Base-by-base conservation (phyloP, 768 basidiomycete genomes). In the Hypsizygus marmoreus region DNA sequence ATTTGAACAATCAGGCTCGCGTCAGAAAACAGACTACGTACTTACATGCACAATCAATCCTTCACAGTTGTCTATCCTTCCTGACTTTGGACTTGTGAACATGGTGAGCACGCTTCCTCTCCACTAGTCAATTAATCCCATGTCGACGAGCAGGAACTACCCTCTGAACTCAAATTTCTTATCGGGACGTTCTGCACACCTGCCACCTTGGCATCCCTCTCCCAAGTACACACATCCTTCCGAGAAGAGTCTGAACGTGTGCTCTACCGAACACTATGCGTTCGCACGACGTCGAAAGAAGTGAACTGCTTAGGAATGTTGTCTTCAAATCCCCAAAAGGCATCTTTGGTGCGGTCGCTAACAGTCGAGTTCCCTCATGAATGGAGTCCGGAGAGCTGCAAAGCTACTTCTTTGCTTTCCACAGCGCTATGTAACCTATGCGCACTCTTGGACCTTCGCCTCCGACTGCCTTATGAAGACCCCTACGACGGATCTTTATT, bases 121-220 rank as follows among this genome's bases (percentile, higher is more conserved):
- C n/a, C n/a, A n/a, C n/a, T n/a, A n/a, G n/a, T n/a, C n/a, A n/a
- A n/a, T n/a, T n/a, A n/a, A n/a, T n/a, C n/a, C n/a, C n/a, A n/a
- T n/a, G n/a, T n/a, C n/a, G n/a, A n/a, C n/a, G n/a, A n/a, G n/a
- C n/a, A n/a, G n/a, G n/a, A n/a, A n/a, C 39, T 40, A 13, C 39
- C 39, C 39, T 40, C 39, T n/a, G 39, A 40, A 16, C 39, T 40
- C 19, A 40, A 40, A 28, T n/a, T 14, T 4, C 28, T 13, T 16
- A 40, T 40, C 26, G 39, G 20, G 26, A 40, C 24, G 26, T 40
- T 25, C 28, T 40, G 39, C 26, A 40, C 39, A 26, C 39, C 20
- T 25, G 28, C 23, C 39, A 40, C 23, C 16, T 40, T 26, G 39
- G 39, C 39, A 7, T 40, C 39, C 28, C 39, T 40, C 5, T 22